Percentiles rank a stretch among this genome's conserved stretches.
Conservation (phyloP, 768 basidiomycete species). For the Naganishia vishniacii region DNA sequence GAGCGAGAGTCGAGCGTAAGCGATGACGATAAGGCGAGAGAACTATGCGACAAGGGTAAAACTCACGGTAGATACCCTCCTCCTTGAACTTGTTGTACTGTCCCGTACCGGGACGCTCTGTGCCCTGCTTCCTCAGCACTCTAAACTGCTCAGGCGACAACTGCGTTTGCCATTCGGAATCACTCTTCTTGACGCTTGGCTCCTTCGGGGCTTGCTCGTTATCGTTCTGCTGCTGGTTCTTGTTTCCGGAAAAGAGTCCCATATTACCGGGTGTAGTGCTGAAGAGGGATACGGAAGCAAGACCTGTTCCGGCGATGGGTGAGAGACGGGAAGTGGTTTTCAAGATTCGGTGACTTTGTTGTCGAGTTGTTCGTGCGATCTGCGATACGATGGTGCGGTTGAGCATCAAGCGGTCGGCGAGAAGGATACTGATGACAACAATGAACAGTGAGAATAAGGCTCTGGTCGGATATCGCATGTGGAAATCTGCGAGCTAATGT, state of each 20-base stretch:
- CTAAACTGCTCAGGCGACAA: constrained; percentile 80
- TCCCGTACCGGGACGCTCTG: constrained; percentile 72
- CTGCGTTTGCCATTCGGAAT: constrained; percentile 76
- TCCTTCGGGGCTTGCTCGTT: constrained; percentile 25
- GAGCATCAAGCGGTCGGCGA: constrained; percentile 16
- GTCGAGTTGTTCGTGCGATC: constrained; percentile 7
- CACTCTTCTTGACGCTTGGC: constrained; percentile 54
- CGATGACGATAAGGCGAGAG: background rate
- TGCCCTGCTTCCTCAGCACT: constrained; percentile 78
- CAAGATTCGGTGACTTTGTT: background rate
- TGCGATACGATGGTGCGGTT: constrained; percentile 10
- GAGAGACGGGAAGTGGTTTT: background rate
- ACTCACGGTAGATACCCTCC: constrained; percentile 61
- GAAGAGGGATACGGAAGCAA: background rate
- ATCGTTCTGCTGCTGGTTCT: constrained; percentile 9
- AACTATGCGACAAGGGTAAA: constrained; percentile 20
- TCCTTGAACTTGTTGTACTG: constrained; percentile 66
- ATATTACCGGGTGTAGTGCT: constrained; percentile 7
- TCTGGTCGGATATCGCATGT: background rate
- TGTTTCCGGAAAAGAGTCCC: constrained; percentile 15
- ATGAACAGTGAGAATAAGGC: background rate
- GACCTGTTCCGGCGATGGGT: background rate
- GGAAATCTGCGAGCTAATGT: background rate
- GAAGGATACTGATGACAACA: constrained; percentile 1
- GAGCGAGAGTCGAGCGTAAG: background rate